These are phyloP conservation scores for Kwoniella shandongensis DNA, from an alignment of 768 basidiomycete genomes.

Conservation along the genomic window DNA sequence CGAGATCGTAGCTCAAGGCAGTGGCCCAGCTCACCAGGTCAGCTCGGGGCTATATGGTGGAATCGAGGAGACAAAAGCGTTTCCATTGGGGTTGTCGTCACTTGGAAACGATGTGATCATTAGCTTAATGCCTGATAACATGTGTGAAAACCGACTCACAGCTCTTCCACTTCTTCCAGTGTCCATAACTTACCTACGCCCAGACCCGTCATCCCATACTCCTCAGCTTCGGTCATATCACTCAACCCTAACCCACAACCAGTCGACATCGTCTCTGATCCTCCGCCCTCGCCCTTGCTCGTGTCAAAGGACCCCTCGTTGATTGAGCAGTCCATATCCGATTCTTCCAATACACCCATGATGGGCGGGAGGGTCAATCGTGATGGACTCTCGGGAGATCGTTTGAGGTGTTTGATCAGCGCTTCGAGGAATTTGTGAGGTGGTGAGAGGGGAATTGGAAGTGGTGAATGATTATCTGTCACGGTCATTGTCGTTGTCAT, in stretches of 20 bases:
- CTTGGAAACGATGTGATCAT: no score
- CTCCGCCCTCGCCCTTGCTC: background rate
- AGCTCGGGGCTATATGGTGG: no score
- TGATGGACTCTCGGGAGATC: constrained; percentile 17
- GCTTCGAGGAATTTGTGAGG: background rate
- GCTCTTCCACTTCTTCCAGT: background rate
- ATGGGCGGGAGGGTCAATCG: constrained; percentile 15
- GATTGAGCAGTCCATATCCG: no score
- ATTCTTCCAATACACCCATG: constrained; percentile 11
- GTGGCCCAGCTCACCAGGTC: no score
- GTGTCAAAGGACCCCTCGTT: no score
- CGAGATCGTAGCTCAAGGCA: no score
- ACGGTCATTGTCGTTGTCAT: background rate
- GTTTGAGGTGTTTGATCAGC: constrained; percentile 13
- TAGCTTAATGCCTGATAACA: no score
- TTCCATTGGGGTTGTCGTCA: no score
- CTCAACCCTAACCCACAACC: background rate
- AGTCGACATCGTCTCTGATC: background rate
- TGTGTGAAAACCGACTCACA: no score
- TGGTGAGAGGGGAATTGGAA: background rate
- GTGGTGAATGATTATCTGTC: background rate
- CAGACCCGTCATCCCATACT: background rate
- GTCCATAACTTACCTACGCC: no score
- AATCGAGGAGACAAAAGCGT: no score
- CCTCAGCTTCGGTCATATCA: background rate